Percentiles rank a stretch among this genome's conserved stretches.
These are phyloP conservation scores for Xylaria nigripes DNA, from an alignment of 495 filamentous ascomycete species.

Conservation along the genomic window DNA sequence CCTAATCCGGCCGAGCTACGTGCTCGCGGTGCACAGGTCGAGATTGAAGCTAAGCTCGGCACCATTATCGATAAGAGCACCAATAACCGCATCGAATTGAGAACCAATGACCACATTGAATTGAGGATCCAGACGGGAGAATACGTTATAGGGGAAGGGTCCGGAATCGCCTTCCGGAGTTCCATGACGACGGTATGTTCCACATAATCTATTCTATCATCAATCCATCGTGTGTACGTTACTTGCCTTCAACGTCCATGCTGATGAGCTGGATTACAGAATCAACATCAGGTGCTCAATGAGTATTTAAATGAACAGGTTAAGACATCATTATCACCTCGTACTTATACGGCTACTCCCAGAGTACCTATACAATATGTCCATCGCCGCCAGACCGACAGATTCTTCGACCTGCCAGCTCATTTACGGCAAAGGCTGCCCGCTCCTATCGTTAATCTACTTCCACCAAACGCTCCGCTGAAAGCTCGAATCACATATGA, in stretches of 20 bases:
- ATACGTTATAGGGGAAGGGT: conserved; percentile 50
- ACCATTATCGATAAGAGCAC: conserved; percentile 63
- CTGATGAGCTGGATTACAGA: conserved; percentile 32
- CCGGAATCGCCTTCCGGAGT: conserved; percentile 58
- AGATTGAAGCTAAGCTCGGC: conserved; percentile 89
- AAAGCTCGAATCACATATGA: conserved; percentile 74
- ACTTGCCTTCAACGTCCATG: background rate
- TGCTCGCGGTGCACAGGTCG: conserved; percentile 58
- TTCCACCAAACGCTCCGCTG: conserved; percentile 51
- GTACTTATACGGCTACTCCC: conserved; percentile 27
- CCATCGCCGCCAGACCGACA: conserved; percentile 72
- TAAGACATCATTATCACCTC: conserved; percentile 37
- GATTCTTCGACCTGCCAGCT: conserved; percentile 69
- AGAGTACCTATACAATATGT: conserved; percentile 69
- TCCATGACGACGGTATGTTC: conserved; percentile 73
- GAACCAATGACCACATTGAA: conserved; percentile 53
- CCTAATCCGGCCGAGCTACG: conserved; percentile 46
- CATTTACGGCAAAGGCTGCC: conserved; percentile 37
- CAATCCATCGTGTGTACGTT: background rate
- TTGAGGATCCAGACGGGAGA: conserved; percentile 56
- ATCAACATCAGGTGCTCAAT: conserved; percentile 71
- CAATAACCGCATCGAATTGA: conserved; percentile 56
- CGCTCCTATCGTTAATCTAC: conserved; percentile 37
- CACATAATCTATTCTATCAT: background rate
- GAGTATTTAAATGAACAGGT: conserved; percentile 68